phyloP scores from a whole-genome alignment of 495 filamentous ascomycete genomes.

The Xylaria cubensis region DNA sequence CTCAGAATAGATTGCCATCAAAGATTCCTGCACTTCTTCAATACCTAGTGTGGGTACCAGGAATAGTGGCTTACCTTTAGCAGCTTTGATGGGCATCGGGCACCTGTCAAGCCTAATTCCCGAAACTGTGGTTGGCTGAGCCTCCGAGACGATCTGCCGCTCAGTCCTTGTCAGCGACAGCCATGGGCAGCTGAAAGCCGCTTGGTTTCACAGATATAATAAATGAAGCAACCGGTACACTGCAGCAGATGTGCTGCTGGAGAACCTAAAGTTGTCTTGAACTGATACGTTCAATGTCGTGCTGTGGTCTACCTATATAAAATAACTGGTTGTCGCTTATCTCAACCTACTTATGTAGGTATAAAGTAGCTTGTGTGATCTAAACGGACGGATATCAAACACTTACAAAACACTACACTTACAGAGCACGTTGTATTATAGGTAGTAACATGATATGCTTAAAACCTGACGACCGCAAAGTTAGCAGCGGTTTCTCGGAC shows the following conservation, averaged over 20 bases:
- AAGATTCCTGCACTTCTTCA: neutral
- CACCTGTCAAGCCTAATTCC: slow-evolving; percentile 4
- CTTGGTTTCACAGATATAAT: slow-evolving; percentile 4
- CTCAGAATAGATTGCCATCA: neutral
- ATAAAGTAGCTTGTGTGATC: neutral
- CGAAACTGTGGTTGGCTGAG: slow-evolving; percentile 22
- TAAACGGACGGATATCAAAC: neutral
- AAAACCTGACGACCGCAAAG: neutral
- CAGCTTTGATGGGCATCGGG: neutral
- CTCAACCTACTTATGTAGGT: neutral
- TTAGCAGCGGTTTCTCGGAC: neutral
- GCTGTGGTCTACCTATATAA: neutral
- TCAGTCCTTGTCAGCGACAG: slow-evolving; percentile 18
- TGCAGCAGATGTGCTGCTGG: neutral
- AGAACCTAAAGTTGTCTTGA: neutral
- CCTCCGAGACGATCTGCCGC: slow-evolving; percentile 19
- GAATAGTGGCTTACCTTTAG: neutral
- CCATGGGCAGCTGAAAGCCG: slow-evolving; percentile 6
- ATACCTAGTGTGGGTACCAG: too few species aligned
- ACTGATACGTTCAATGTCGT: neutral
- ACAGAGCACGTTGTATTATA: slow-evolving; percentile 9
- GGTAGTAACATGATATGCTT: neutral
- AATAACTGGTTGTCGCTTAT: neutral
- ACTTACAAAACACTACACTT: neutral
- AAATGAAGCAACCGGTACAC: neutral